These are phyloP conservation scores for Acorus gramineus DNA, from an alignment of 106 monocot species.

Conservation along the genomic window DNA sequence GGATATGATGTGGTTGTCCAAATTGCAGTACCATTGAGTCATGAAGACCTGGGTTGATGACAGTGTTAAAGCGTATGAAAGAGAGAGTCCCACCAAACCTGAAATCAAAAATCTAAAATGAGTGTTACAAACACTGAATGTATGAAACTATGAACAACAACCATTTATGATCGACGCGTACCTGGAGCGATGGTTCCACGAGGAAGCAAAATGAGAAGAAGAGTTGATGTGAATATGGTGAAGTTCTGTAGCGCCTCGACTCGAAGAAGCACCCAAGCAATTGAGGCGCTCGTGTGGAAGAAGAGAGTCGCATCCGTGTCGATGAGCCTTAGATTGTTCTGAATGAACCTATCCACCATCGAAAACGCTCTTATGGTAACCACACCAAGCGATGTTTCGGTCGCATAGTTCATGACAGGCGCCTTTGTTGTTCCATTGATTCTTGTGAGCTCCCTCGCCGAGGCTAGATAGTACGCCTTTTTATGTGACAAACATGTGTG, in stretches of 20 bases:
- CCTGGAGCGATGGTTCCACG: constrained; percentile 48
- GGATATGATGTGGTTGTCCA: constrained; percentile 75
- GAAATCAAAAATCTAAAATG: constrained; percentile 5
- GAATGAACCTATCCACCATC: constrained; percentile 35
- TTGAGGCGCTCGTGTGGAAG: constrained; percentile 53
- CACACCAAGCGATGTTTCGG: constrained; percentile 64
- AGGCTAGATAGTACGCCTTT: constrained; percentile 68
- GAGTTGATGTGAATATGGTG: constrained; percentile 44
- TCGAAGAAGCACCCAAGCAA: constrained; percentile 73
- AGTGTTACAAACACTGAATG: too few relatives aligned
- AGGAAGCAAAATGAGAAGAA: constrained; percentile 51
- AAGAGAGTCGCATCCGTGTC: constrained; percentile 66
- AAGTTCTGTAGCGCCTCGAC: constrained; percentile 62
- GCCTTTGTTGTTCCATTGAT: constrained; percentile 95
- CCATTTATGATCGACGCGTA: not conserved
- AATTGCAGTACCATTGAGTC: constrained; percentile 59
- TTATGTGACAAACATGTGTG: too few relatives aligned
- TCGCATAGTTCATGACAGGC: constrained; percentile 58
- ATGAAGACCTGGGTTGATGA: constrained; percentile 50
- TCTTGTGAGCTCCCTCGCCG: constrained; percentile 76
- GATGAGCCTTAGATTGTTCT: constrained; percentile 46
- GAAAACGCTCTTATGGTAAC: constrained; percentile 65
- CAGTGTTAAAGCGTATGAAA: constrained; percentile 62
- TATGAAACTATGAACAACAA: not conserved
- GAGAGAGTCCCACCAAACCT: constrained; percentile 73